phyloP scores from a whole-genome alignment of 1,139 yeast species.

The Lizanozyma gosingica region DNA sequence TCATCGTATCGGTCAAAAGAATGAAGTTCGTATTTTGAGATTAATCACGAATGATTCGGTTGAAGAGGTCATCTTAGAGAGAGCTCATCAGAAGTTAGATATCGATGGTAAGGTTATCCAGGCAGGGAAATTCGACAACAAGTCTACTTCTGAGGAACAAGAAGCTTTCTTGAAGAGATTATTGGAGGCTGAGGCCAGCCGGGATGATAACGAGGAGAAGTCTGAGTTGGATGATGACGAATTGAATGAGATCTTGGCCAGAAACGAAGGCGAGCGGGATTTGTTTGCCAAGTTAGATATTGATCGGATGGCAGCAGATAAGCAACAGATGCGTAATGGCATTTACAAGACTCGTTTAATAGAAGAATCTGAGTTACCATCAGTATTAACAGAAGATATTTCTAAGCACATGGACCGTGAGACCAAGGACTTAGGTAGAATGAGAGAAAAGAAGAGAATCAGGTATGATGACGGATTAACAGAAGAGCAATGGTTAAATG shows the following conservation, averaged over 20 bases:
- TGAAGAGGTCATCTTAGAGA: slow-evolving; percentile 73
- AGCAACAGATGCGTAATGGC: slow-evolving; percentile 25
- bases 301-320: slow-evolving; percentile 27
- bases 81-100: slow-evolving; percentile 76
- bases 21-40: slow-evolving; percentile 73
- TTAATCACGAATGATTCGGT: slow-evolving; percentile 76
- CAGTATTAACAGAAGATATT: slow-evolving; percentile 53
- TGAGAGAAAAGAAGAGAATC: slow-evolving; percentile 54
- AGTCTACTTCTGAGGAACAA: slow-evolving; percentile 76
- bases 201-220: slow-evolving; percentile 39
- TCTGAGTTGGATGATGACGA: slow-evolving; percentile 65
- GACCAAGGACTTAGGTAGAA: slow-evolving; percentile 43
- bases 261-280: slow-evolving; percentile 51
- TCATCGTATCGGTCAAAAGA: slow-evolving; percentile 84
- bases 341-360: slow-evolving; percentile 33
- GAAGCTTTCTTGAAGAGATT: slow-evolving; percentile 66
- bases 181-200: slow-evolving; percentile 63
- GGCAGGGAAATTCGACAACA: slow-evolving; percentile 80
- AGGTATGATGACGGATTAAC: slow-evolving; percentile 62
- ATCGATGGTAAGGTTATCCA: slow-evolving; percentile 86
- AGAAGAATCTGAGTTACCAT: slow-evolving; percentile 59
- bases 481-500: slow-evolving; percentile 71
- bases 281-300: slow-evolving; percentile 50
- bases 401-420: slow-evolving; percentile 37
- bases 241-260: slow-evolving; percentile 61